A percentile compares a stretch with the other conserved stretches of the same genome.
Evolutionary conservation across 495 filamentous ascomycete species (phyloP).

Genomic region (Chlorociboria aeruginascens): DNA sequence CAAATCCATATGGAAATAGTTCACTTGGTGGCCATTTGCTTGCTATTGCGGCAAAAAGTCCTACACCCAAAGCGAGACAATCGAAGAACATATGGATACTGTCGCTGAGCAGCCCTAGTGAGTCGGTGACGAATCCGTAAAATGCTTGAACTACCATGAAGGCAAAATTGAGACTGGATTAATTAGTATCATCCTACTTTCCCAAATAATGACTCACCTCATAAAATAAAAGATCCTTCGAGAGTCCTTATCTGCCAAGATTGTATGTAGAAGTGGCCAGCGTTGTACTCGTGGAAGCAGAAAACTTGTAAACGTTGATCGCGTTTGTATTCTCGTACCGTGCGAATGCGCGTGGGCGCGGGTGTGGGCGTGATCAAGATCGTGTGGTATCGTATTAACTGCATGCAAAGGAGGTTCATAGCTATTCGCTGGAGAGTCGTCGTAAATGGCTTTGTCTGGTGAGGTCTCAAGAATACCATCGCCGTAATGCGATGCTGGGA

Average conservation of each 20-base stretch:
- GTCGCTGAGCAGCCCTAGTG: conserved; percentile 86
- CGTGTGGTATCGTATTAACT: neutral
- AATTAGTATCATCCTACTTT: conserved; percentile 8
- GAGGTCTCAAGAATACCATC: conserved; percentile 2
- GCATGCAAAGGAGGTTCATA: conserved; percentile 9
- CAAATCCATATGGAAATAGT: conserved; percentile 87
- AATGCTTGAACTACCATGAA: conserved; percentile 95
- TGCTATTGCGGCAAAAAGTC: conserved; percentile 89
- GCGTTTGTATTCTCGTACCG: conserved; percentile 16
- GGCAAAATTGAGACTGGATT: conserved; percentile 67
- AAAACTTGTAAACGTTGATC: conserved; percentile 51
- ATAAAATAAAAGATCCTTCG: conserved; percentile 97
- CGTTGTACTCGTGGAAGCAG: conserved; percentile 50
- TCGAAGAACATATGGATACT: conserved; percentile 99
- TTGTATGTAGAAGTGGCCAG: conserved; percentile 70
- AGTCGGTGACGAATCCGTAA: conserved; percentile 87
- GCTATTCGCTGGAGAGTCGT: neutral
- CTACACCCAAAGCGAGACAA: conserved; percentile 83
- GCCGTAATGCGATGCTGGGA: conserved; percentile 13
- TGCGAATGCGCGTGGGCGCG: conserved; percentile 18
- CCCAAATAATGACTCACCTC: conserved; percentile 40
- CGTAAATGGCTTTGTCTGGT: conserved; percentile 5
- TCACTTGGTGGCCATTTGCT: conserved; percentile 90
- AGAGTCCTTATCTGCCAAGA: conserved; percentile 86
- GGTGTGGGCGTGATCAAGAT: conserved; percentile 20